Conservation (phyloP, 768 basidiomycete species). For the Crepidotus variabilis region DNA sequence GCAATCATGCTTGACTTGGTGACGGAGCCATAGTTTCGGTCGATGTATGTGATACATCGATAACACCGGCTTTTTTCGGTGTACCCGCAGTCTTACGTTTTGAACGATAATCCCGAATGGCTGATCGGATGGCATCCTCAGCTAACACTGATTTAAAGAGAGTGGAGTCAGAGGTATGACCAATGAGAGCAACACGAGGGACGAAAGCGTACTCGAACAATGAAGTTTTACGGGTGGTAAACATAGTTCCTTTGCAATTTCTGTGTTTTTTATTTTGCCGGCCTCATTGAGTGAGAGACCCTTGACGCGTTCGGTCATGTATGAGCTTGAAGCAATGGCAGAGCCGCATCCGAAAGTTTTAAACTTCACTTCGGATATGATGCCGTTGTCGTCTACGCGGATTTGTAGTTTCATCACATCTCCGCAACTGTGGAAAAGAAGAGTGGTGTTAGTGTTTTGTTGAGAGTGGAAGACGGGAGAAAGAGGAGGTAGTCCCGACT, state of each 20-base stretch:
- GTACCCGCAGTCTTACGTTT: constrained; percentile 61
- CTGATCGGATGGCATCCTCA: constrained; percentile 97
- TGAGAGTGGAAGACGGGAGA: not conserved
- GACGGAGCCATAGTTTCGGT: constrained; percentile 45
- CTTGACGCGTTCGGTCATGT: constrained; percentile 98
- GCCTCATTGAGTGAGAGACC: constrained; percentile 93
- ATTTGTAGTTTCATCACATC: constrained; percentile 99
- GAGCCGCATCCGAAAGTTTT: constrained; percentile 99
- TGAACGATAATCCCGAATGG: constrained; percentile 91
- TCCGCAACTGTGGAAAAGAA: constrained; percentile 61
- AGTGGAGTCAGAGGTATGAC: not conserved
- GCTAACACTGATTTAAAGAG: constrained; percentile 66
- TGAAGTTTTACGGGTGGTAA: constrained; percentile 95
- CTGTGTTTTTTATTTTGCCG: constrained; percentile 96
- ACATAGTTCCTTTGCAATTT: constrained; percentile 96
- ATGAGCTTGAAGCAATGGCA: constrained; percentile 95
- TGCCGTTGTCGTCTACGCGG: constrained; percentile 88
- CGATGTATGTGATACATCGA: constrained; percentile 63
- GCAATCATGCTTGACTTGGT: constrained; percentile 32
- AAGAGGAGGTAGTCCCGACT: constrained; percentile 14
- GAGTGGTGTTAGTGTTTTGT: not conserved
- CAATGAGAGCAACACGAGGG: not conserved
- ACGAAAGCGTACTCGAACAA: constrained; percentile 74
- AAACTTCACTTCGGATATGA: constrained; percentile 99
- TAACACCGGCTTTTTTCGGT: constrained; percentile 57